Base-by-base conservation (phyloP, 2,329 filamentous ascomycete genomes). In the Penicillium sp. region DNA sequence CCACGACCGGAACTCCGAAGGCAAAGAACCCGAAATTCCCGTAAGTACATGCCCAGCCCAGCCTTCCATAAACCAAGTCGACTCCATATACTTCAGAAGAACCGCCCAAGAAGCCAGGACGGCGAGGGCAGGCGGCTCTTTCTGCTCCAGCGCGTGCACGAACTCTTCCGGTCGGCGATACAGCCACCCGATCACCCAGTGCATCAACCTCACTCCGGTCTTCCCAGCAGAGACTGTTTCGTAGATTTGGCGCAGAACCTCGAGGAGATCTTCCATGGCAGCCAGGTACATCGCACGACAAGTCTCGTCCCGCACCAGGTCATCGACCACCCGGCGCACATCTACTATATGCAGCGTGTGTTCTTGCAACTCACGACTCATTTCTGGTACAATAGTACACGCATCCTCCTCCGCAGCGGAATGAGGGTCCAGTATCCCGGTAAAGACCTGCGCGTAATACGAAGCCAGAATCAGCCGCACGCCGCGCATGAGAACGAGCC, bases 11-110 rank as follows among this genome's bases (percentile, higher is more conserved):
- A 51, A 56, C 2, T 49, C 50, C 1, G 5, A 13, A 0, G 28
- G 20, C 11, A 65, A 30, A 17, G 35, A 61, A 3, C 15, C 27
- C 4, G 36, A 41, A 32, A 64, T 50, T 1, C 62, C 62, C 6
- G n/a, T 17, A 1, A 65, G 26, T 5, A 66, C 57, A 59, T 65
- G 63, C 14, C 36, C 33, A 26, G 58, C 53, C 63, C 63, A 65
- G 2, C 55, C 60, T 8, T 39, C 25, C 55, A 64, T 65, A 27
- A 65, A 56, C 63, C 63, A 66, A 0, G 43, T 40, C 1, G 48
- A 45, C 7, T 51, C 36, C 62, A 65, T 63, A 34, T 56, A 59
- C 26, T 47, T 51, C 15, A 66, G 31, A 4, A 65, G 25, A 5
- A 64, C 49, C 25, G 47, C 52, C 62, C 63, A 66, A 20, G 63